Evolutionary conservation across 164 flowering plant genomes (phyloP).

Genomic region (Magnolia sinica): DNA sequence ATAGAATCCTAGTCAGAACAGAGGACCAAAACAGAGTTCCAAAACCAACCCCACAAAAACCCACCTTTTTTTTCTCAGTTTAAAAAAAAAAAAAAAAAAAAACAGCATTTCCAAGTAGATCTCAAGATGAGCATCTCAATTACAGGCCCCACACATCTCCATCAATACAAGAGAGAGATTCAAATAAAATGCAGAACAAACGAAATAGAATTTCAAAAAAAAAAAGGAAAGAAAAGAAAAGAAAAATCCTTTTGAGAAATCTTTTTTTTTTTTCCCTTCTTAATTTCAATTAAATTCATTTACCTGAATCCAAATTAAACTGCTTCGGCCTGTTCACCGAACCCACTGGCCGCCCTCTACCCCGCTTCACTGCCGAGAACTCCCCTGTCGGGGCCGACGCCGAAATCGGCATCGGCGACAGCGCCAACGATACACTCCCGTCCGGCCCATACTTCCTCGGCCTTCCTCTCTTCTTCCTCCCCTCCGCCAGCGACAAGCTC

Average conservation of each 20-base stretch:
- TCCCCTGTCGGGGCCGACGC: constrained; percentile 58
- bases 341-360: constrained; percentile 62
- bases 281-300: background rate
- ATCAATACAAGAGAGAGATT: constrained; percentile 13
- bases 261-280: too few species aligned
- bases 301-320: constrained; percentile 12
- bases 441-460: constrained; percentile 87
- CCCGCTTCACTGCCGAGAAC: constrained; percentile 62
- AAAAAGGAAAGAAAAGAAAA: background rate
- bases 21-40: constrained; percentile 27
- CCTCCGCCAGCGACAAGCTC: constrained; percentile 19
- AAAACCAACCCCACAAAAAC: constrained; percentile 31
- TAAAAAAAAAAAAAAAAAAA: background rate
- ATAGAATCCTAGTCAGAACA: constrained; percentile 21
- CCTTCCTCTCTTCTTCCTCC: constrained; percentile 94
- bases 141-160: constrained; percentile 50
- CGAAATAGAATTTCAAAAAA: background rate
- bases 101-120: constrained; percentile 34
- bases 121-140: constrained; percentile 32
- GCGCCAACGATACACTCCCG: constrained; percentile 42
- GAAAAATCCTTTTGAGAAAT: background rate
- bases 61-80: constrained; percentile 9
- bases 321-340: constrained; percentile 40
- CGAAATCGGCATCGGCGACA: constrained; percentile 88
- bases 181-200: background rate